These are phyloP conservation scores for Phytophthora cactorum DNA, from an alignment of 352 stramenopile species.

Conservation along the genomic window DNA sequence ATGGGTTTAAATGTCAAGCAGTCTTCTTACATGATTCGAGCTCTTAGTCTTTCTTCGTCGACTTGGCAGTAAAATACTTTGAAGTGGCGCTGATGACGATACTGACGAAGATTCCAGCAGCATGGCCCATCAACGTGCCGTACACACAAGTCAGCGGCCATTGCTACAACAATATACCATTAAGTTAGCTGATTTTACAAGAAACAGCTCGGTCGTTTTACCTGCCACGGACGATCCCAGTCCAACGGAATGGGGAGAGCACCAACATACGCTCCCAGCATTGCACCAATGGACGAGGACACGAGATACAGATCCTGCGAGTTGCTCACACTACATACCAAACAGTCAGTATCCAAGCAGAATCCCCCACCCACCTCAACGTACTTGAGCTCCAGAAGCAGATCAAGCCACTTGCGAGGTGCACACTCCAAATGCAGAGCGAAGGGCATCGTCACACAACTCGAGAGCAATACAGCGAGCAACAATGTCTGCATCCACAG, in stretches of 20 bases:
- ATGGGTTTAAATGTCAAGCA: too few relatives aligned
- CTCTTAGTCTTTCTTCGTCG: slow-evolving; percentile 32
- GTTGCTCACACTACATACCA: slow-evolving; percentile 41
- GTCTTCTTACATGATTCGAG: slow-evolving; percentile 3
- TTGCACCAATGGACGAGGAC: slow-evolving; percentile 59
- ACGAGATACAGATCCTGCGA: slow-evolving; percentile 55
- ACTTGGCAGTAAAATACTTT: slow-evolving; percentile 18
- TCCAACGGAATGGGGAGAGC: slow-evolving; percentile 84
- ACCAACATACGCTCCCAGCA: slow-evolving; percentile 73
- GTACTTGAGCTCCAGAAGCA: slow-evolving; percentile 64
- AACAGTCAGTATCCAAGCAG: neutral
- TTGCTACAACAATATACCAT: slow-evolving; percentile 51
- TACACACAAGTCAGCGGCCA: slow-evolving; percentile 89
- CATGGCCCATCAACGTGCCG: slow-evolving; percentile 57
- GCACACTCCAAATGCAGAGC: slow-evolving; percentile 45
- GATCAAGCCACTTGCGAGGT: slow-evolving; percentile 51
- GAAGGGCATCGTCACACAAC: slow-evolving; percentile 51
- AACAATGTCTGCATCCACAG: slow-evolving; percentile 68
- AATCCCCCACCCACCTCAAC: neutral
- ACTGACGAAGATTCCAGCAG: slow-evolving; percentile 45
- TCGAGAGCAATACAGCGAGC: slow-evolving; percentile 64
- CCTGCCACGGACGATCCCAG: slow-evolving; percentile 90
- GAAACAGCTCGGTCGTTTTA: slow-evolving; percentile 21
- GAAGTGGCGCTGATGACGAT: slow-evolving; percentile 18
- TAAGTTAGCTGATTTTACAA: neutral